Conservation (phyloP, 2,329 filamentous ascomycete genomes). For the Pyricularia grisea region DNA sequence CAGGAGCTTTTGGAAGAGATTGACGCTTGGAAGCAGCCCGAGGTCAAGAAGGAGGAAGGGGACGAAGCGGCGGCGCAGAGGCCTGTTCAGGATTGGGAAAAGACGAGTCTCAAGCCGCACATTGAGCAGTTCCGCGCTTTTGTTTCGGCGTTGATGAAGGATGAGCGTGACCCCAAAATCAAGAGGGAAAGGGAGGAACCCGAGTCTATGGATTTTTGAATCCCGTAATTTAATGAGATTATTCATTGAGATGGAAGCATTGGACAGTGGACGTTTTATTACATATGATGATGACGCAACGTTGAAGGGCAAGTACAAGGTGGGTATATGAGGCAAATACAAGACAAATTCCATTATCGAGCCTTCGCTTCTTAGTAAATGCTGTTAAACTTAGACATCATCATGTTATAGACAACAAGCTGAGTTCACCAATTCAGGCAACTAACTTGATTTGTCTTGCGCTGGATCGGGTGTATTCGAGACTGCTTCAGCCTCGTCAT, state of each 20-base stretch:
- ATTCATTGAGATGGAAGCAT: not conserved
- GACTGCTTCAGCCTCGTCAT: not conserved
- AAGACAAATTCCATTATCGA: not conserved
- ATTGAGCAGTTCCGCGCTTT: slow-evolving; percentile 83
- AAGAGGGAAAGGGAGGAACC: slow-evolving; percentile 47
- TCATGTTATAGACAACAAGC: not conserved
- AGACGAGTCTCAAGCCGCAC: slow-evolving; percentile 89
- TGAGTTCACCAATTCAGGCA: not conserved
- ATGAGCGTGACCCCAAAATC: slow-evolving; percentile 48
- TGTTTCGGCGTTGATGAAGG: slow-evolving; percentile 69
- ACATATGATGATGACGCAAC: not conserved
- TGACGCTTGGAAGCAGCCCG: slow-evolving; percentile 60
- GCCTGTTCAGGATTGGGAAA: slow-evolving; percentile 77
- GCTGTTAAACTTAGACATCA: not conserved
- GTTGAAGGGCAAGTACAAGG: not conserved
- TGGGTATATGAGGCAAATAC: not conserved
- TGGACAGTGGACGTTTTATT: not conserved
- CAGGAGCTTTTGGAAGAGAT: slow-evolving; percentile 76
- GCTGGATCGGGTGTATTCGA: not conserved
- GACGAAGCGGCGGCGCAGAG: slow-evolving; percentile 17
- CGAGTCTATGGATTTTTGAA: slow-evolving; percentile 42
- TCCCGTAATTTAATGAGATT: not conserved
- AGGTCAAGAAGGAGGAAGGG: slow-evolving; percentile 26
- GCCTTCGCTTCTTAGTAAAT: not conserved
- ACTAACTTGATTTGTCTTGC: not conserved